Percentiles rank a stretch among this genome's conserved stretches.
phyloP scores from a whole-genome alignment of 2,329 filamentous ascomycete species.

The Sclerotinia subarctica region DNA sequence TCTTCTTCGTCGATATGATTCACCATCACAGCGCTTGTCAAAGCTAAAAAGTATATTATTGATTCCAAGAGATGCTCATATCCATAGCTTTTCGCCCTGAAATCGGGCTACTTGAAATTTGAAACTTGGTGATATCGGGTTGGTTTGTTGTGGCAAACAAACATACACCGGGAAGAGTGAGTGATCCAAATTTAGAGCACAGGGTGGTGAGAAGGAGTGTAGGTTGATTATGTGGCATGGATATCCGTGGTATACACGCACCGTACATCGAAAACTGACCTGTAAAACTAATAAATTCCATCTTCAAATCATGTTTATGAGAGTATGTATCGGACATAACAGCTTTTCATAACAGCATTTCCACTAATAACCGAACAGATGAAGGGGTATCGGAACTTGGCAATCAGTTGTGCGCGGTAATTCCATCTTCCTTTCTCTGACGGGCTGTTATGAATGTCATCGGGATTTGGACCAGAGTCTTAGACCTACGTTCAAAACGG shows the following conservation, averaged over 20 bases:
- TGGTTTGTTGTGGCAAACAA: background rate
- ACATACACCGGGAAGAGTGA: background rate
- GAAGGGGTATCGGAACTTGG: slow-evolving; percentile 2
- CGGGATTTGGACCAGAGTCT: background rate
- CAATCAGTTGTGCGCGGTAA: background rate
- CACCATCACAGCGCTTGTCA: slow-evolving; percentile 7
- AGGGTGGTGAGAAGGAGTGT: background rate
- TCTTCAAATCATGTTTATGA: too few relatives aligned
- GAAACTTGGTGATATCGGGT: background rate
- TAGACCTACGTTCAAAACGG: background rate
- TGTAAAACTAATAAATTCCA: background rate
- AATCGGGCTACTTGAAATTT: background rate
- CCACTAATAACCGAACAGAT: background rate
- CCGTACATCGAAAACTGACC: background rate
- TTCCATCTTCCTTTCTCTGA: background rate
- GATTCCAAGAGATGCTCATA: background rate
- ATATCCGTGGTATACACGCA: background rate
- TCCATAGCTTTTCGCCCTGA: too few relatives aligned
- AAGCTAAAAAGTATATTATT: slow-evolving; percentile 9
- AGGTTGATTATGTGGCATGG: slow-evolving; percentile 4
- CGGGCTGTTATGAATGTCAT: background rate
- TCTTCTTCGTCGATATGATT: slow-evolving; percentile 1
- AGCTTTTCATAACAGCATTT: too few relatives aligned
- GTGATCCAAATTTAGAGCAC: background rate
- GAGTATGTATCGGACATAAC: too few relatives aligned